Base-by-base conservation (phyloP, 164 flowering plant species). In the Santalum album region DNA sequence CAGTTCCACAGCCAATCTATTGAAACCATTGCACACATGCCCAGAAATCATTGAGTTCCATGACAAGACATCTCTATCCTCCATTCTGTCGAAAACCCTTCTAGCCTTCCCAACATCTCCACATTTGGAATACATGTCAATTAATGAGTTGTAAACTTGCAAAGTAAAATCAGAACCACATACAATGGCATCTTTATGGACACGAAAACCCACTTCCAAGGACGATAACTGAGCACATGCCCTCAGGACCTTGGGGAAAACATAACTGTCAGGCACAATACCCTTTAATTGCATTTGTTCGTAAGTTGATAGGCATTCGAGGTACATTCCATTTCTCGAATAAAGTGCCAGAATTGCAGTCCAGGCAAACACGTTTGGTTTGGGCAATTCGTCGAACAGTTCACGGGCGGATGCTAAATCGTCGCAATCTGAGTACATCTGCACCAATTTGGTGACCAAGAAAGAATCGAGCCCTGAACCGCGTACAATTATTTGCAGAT, bases 81-180 rank as follows among this genome's bases (percentile, higher is more conserved):
- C 29, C 52, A 49, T 49, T 12, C 2, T 15, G 6, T 49, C 29
- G 17, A 49, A 49, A 15, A 24, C 52, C 17, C 32, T 15, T 26
- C 32, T 26, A 17, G 27, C 26, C 3, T 19, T 49, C 29, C 32
- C 27, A 26, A 49, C 32, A 22, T 49, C 52, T 49, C 29, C 52
- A 26, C 26, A 49, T 29, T 49, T 49, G n/a, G 52, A 22, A 26
- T 49, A 49, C 52, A 49, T 49, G 17, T 49, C 52, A n/a, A 49
- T 49, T n/a, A 49, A 49, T 15, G 52, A 49, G 19, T 49, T 49
- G 12, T 6, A 49, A 7, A 49, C 52, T 15, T 49, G 27, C 12
- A 49, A 7, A 26, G 10, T 24, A 23, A 26, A 49, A 10, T 16
- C 15, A 16, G 26, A 4, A 4, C 52, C 52, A 17, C 4, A 26